Conservation (phyloP, 768 basidiomycete genomes). For the Phylloporus arenicola region DNA sequence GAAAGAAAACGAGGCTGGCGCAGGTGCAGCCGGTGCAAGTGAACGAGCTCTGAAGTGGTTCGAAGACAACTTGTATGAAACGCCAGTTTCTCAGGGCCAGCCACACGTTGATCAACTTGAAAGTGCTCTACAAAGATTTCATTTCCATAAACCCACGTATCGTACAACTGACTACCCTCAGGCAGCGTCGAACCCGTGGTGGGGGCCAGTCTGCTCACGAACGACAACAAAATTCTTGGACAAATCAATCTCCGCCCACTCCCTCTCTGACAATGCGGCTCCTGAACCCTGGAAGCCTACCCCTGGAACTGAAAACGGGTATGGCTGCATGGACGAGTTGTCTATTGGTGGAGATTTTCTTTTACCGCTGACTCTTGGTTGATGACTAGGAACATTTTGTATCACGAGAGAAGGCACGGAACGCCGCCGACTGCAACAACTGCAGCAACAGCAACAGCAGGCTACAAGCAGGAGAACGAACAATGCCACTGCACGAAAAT, state of each 20-base stretch:
- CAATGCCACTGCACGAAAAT: constrained; percentile 2
- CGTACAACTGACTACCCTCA: background rate
- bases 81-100: constrained; percentile 24
- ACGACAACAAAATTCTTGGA: background rate
- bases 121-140: background rate
- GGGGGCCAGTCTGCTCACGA: background rate
- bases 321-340: background rate
- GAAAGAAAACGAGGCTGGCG: constrained; percentile 2
- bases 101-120: background rate
- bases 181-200: background rate
- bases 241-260: constrained; percentile 6
- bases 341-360: background rate
- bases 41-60: constrained; percentile 18
- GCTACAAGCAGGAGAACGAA: background rate
- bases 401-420: background rate
- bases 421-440: background rate
- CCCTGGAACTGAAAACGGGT: constrained; percentile 2
- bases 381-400: background rate
- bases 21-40: constrained; percentile 4
- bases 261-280: background rate
- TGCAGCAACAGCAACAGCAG: background rate
- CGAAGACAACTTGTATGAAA: background rate
- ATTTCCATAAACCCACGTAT: background rate
- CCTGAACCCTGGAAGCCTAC: background rate
- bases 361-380: background rate